Evolutionary conservation across 2,329 filamentous ascomycete genomes (phyloP).

Genomic region (Claviceps lovelessii): DNA sequence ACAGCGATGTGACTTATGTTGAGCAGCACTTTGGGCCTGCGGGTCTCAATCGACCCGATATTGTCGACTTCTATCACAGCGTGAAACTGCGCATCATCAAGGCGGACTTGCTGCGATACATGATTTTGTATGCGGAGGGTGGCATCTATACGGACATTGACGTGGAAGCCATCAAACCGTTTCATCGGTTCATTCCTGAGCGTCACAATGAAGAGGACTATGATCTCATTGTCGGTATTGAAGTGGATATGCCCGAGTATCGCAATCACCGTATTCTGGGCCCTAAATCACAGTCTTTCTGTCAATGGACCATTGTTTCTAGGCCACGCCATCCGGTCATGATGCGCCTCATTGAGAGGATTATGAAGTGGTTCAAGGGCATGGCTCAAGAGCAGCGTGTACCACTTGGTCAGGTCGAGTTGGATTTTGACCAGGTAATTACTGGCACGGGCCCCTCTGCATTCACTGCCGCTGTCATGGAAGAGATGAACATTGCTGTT

Average conservation of each 20-base stretch:
- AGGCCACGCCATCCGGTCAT: conserved; percentile 55
- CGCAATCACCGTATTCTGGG: conserved; percentile 50
- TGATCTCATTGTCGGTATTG: conserved; percentile 55
- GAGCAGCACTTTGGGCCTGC: conserved; percentile 51
- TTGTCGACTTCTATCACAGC: conserved; percentile 44
- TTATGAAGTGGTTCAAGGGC: conserved; percentile 49
- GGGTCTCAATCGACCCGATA: conserved; percentile 53
- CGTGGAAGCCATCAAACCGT: conserved; percentile 21
- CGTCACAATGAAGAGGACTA: conserved; percentile 49
- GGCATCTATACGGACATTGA: conserved; percentile 52
- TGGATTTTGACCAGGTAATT: conserved; percentile 61
- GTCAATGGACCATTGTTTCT: conserved; percentile 62
- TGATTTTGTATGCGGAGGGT: conserved; percentile 60
- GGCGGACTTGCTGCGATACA: conserved; percentile 53
- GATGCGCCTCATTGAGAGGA: conserved; percentile 53
- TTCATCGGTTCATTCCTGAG: conserved; percentile 27
- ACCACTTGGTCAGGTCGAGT: conserved; percentile 43
- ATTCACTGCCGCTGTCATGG: conserved; percentile 50
- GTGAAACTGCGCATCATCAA: conserved; percentile 50
- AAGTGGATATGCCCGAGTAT: conserved; percentile 57
- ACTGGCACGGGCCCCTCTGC: conserved; percentile 58
- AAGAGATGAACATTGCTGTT: conserved; percentile 39
- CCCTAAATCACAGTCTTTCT: conserved; percentile 54
- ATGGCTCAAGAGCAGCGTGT: conserved; percentile 45
- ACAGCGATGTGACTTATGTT: conserved; percentile 52